Percentiles rank a stretch among this genome's conserved stretches.
These are phyloP conservation scores for Lenzites betulinus DNA, from an alignment of 768 basidiomycete genomes.

Conservation along the genomic window DNA sequence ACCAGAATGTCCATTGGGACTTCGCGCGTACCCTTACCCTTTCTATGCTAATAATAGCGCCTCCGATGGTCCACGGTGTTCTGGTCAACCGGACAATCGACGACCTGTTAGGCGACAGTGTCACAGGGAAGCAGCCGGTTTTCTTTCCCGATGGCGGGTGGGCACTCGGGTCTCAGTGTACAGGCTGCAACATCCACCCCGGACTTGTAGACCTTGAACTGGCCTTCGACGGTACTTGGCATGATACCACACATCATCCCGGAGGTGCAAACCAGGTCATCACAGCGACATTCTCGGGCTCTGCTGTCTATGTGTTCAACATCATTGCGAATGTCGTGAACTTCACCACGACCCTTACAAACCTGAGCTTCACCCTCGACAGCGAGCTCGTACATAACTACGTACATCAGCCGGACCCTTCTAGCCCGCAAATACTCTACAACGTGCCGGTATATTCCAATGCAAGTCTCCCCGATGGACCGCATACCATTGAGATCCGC, in stretches of 20 bases:
- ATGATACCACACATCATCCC: conserved; percentile 12
- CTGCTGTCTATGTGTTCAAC: conserved; percentile 14
- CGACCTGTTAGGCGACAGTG: background rate
- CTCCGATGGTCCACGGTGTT: background rate
- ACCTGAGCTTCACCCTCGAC: conserved; percentile 21
- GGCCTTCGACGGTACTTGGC: conserved; percentile 18
- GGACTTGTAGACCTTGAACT: background rate
- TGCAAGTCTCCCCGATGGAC: background rate
- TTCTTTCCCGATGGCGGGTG: background rate
- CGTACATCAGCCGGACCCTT: background rate
- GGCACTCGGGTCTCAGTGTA: background rate
- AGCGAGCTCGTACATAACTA: background rate
- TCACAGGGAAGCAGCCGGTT: background rate
- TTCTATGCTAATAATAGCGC: background rate
- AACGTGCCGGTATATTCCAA: conserved; percentile 5
- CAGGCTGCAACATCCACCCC: background rate
- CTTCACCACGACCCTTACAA: conserved; percentile 11
- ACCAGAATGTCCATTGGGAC: background rate
- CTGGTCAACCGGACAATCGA: background rate
- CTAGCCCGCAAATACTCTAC: background rate
- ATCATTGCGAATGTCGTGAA: conserved; percentile 9
- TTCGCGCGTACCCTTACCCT: background rate
- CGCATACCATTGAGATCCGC: conserved; percentile 9
- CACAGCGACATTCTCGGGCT: conserved; percentile 1
- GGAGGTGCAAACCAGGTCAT: background rate